Evolutionary conservation across 306 rosid genomes (phyloP), one percentile per base, ranked within the genome.

Genomic region (Vigna angularis): DNA sequence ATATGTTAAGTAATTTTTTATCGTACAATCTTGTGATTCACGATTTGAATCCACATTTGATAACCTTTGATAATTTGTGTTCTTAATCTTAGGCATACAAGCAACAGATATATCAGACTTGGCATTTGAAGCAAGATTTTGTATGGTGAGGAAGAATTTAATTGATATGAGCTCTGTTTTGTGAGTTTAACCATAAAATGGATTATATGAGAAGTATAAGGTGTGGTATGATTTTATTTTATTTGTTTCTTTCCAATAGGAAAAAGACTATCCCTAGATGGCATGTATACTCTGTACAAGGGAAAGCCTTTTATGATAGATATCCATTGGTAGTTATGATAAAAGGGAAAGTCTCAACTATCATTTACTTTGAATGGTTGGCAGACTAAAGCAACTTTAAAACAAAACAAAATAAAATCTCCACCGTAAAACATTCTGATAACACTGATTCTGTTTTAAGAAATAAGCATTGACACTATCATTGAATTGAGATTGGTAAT

Each of bases 141-240:
- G 98, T 97, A 77, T 95, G 99, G 98, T 93, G 80, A 91, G 99
- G 74, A 79, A 77, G 57, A 20, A 58, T 64, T 56, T 81, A 73
- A 38, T 74, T 74, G 40, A 51, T 64, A 49, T 72, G 51, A 48
- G 57, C 57, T 34, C 0, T 67, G 34, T 61, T 55, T 58, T 66
- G n/a, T 77, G 20, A 68, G 48, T 77, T 73, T 82, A 26, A 24
- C 75, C 61, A 70, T 36, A 17, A 13, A 63, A 61, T 53, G 79
- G 40, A 53, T 20, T 62, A 13, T 45, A 45, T 45, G 47, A 72
- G 49, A 74, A 24, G 28, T 50, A 2, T 69, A 70, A 48, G 22
- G 59, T 45, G 47, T 50, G 58, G 44, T 16, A n/a, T 74, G 61
- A 61, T 44, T 15, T 73, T 77, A 4, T 42, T 73, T 77, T 73